Evolutionary conservation across 1,284 basidiomycete genomes (phyloP), one percentile per base, ranked within the genome.

Genomic region (Puccinia coronata): DNA sequence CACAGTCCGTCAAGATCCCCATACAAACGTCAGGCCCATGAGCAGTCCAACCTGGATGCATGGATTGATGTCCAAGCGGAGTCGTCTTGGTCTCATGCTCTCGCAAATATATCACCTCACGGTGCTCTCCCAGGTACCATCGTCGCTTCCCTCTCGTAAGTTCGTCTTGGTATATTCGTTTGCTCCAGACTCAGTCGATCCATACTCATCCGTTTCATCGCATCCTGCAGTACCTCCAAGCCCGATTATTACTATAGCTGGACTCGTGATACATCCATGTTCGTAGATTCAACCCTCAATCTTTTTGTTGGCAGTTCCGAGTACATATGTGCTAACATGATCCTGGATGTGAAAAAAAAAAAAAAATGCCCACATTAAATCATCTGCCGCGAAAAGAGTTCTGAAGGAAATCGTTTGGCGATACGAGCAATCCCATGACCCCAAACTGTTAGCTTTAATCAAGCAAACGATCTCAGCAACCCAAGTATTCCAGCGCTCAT

Each of bases 221-320:
- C 36, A 55, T 23, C 39, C 34, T 12, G 16, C n/a, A 76, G 73
- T 5, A 76, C 73, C 16, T 76, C 73, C 18, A 76, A 70, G 39
- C 76, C 76, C n/a, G 53, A 79, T 59, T 79, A 79, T 47, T 79
- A 69, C 31, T 79, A 79, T 36, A 79, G 63, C 28, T 79, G 76
- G 76, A 79, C 76, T 25, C 61, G 76, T n/a, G 76, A 79, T 59
- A 43, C 76, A 14, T 65, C 76, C 53, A 67, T 79, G 51, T 76
- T 63, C 8, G 59, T 76, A 31, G 25, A 63, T 49, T 63, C 55
- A 23, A 20, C n/a, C 28, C 41, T 18, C 43, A 31, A 2, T 39
- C 4, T 20, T 11, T 53, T 8, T 57, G 11, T 39, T 55, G 9
- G 11, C n/a, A 12, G 39, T 57, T 72, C 49, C 31, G 12, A 14